Percentiles rank a stretch among this genome's conserved stretches.
Conservation (phyloP, 2,329 filamentous ascomycete genomes). For the Trichoderma harzianum region DNA sequence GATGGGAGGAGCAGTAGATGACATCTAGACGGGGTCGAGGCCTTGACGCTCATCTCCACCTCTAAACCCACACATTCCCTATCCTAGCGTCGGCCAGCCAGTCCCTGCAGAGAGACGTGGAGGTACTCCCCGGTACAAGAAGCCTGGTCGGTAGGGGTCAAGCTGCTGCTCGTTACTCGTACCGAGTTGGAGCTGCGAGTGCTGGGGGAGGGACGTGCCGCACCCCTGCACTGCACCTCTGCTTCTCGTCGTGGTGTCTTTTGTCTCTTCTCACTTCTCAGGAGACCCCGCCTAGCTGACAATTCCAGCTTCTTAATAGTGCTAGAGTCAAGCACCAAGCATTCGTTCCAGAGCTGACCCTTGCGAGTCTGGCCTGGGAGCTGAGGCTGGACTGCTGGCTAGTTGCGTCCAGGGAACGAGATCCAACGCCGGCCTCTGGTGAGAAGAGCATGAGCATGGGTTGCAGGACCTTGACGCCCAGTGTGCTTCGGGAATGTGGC, state of each 20-base stretch:
- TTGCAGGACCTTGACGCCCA: slow-evolving; percentile 7
- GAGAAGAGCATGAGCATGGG: slow-evolving; percentile 17
- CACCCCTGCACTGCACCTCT: neutral
- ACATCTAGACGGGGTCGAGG: slow-evolving; percentile 18
- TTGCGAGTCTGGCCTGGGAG: neutral
- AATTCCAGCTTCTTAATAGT: neutral
- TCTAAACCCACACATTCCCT: slow-evolving; percentile 16
- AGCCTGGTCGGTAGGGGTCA: slow-evolving; percentile 6
- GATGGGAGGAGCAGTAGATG: slow-evolving; percentile 19
- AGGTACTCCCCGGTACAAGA: slow-evolving; percentile 15
- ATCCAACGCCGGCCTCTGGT: slow-evolving; percentile 8
- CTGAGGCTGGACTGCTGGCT: slow-evolving; percentile 12
- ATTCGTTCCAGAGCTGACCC: neutral
- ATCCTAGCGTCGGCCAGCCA: slow-evolving; percentile 19
- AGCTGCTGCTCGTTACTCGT: neutral
- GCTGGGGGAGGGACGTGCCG: slow-evolving; percentile 2
- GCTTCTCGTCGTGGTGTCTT: neutral
- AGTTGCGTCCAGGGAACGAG: neutral
- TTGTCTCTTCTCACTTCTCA: neutral
- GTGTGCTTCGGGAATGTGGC: slow-evolving; percentile 17
- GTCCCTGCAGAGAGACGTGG: slow-evolving; percentile 20
- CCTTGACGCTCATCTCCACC: slow-evolving; percentile 20
- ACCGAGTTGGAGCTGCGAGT: neutral
- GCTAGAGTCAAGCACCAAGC: neutral
- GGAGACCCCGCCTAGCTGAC: neutral